phyloP scores from a whole-genome alignment of 495 filamentous ascomycete species.

The Cladorrhinum samala region DNA sequence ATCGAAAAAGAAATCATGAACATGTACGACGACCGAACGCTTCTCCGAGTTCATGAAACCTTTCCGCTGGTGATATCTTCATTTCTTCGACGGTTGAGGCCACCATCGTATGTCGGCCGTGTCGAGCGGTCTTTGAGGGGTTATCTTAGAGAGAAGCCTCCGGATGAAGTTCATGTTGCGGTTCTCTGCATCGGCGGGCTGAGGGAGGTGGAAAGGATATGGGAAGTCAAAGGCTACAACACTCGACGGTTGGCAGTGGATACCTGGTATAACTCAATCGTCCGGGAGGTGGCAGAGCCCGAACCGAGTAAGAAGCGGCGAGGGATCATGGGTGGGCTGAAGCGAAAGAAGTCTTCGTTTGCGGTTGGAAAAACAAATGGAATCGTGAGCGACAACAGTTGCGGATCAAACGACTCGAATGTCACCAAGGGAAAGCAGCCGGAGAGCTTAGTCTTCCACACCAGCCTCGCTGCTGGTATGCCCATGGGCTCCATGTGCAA shows the following conservation, averaged over 20 bases:
- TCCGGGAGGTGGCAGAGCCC: constrained; percentile 34
- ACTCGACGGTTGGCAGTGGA: constrained; percentile 46
- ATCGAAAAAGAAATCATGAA: constrained; percentile 49
- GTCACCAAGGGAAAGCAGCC: constrained; percentile 6
- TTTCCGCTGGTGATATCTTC: constrained; percentile 52
- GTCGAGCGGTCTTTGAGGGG: constrained; percentile 52
- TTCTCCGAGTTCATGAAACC: constrained; percentile 48
- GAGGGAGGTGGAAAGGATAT: constrained; percentile 49
- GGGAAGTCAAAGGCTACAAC: constrained; percentile 56
- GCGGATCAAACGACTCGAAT: constrained; percentile 4
- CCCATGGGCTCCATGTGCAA: constrained; percentile 45
- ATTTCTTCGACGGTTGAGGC: constrained; percentile 48
- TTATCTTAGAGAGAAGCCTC: constrained; percentile 48
- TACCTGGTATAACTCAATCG: constrained; percentile 45
- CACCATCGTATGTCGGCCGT: constrained; percentile 50
- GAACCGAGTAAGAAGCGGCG: constrained; percentile 40
- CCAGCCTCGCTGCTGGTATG: constrained; percentile 47
- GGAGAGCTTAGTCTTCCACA: constrained; percentile 43
- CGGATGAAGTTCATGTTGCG: constrained; percentile 50
- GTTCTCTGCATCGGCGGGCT: constrained; percentile 50
- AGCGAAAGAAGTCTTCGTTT: constrained; percentile 44
- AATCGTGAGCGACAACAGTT: not conserved
- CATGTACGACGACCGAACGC: constrained; percentile 52
- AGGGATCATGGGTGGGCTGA: constrained; percentile 33
- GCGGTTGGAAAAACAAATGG: constrained; percentile 19